These are phyloP conservation scores for Gleditsia sinensis DNA, from an alignment of 306 rosid genomes.

Conservation along the genomic window DNA sequence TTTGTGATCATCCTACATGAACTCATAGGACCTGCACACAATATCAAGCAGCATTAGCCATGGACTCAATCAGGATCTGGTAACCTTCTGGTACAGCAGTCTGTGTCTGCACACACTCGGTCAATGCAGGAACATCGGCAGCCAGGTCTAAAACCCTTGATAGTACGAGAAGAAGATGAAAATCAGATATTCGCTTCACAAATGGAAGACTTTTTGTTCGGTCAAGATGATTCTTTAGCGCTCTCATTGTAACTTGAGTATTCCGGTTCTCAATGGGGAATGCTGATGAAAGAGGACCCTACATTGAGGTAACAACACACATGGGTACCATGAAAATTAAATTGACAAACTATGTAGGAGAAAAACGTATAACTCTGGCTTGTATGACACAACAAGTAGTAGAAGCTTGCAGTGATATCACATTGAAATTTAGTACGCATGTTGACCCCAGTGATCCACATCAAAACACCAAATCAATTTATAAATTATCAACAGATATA, in stretches of 20 bases:
- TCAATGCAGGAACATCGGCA: conserved; percentile 85
- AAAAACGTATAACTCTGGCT: background rate
- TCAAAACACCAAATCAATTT: background rate
- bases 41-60: conserved; percentile 72
- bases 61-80: conserved; percentile 86
- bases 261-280: conserved; percentile 87
- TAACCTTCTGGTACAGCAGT: conserved; percentile 82
- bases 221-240: conserved; percentile 84
- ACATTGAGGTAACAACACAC: conserved; percentile 32
- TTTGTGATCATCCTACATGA: conserved; percentile 29
- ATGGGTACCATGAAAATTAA: conserved; percentile 24
- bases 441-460: background rate
- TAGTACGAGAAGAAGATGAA: conserved; percentile 80
- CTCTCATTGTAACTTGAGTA: conserved; percentile 51
- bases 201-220: conserved; percentile 69
- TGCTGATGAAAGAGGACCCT: conserved; percentile 84
- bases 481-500: too few species aligned
- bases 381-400: background rate
- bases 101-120: conserved; percentile 81
- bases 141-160: conserved; percentile 63
- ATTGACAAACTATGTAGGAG: conserved; percentile 3
- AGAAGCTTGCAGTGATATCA: background rate
- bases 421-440: background rate
- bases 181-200: conserved; percentile 87
- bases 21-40: conserved; percentile 21